Base-by-base conservation (phyloP, 2,329 filamentous ascomycete species). In the Emergomyces pasteurianus region DNA sequence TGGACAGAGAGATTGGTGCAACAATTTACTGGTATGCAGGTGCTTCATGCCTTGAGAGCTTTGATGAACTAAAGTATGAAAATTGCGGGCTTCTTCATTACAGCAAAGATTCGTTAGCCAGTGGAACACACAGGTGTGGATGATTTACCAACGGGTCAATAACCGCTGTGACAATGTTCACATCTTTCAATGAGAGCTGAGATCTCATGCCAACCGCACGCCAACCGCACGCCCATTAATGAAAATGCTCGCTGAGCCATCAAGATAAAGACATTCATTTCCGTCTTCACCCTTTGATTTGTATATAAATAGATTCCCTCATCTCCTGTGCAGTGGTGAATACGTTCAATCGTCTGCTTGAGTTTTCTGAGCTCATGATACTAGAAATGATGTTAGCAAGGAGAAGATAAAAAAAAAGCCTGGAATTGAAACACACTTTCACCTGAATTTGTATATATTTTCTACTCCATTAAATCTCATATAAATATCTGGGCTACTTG, bases 311-410 rank as follows among this genome's bases (percentile, higher is more conserved):
- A 78, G 18, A 78, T 70, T 6, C 76, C 76, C 26, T 75, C 75
- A 63, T 69, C 26, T 70, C 65, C 75, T 70, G 28, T 65, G 10
- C 57, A 58, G 47, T 58, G 57, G 16, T 46, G 57, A 46, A 58
- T 58, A 50, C 50, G 47, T 8, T 58, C 57, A 18, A 58, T 49
- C 1, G 85, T 75, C 0, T 77, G 81, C 60, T 85, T 74, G 0
- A 90, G 78, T 70, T 90, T 90, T n/a, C 85, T 77, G 10, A 89
- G 73, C 63, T 83, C 81, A 67, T 83, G 82, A 69, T 91, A 87
- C 12, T 78, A 38, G 31, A 59, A n/a, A n/a, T 21, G 58, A 57
- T 8, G 50, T 55, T 34, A 60, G 47, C 34, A 42, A 26, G 14
- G 9, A 18, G 14, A 31, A 23, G n/a, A 36, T 3, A 21, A 56